Conservation (phyloP, 106 monocot species). For the Ottelia alismoides region DNA sequence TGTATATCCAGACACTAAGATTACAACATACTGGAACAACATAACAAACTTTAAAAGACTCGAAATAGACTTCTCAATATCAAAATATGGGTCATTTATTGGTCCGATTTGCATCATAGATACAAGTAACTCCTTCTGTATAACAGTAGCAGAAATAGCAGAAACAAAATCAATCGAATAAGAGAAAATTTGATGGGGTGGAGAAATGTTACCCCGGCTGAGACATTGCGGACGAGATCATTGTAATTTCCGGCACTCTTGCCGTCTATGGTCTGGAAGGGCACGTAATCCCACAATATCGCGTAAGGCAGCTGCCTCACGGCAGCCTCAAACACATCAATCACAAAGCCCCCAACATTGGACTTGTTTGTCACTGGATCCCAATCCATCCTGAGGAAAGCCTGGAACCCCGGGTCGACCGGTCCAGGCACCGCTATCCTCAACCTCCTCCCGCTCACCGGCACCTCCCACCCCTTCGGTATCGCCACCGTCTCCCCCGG, state of each 20-base stretch:
- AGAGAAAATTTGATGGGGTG: too few species aligned
- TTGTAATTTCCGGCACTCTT: neutral
- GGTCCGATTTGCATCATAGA: too few species aligned
- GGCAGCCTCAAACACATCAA: constrained; percentile 9
- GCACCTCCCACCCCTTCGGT: constrained; percentile 47
- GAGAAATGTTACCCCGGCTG: too few species aligned
- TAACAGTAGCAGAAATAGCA: too few species aligned
- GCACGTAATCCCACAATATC: neutral
- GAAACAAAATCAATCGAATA: too few species aligned
- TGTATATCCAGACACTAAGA: too few species aligned
- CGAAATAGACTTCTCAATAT: too few species aligned
- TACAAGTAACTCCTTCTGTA: too few species aligned
- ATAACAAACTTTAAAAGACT: too few species aligned
- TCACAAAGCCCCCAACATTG: constrained; percentile 15
- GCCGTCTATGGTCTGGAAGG: neutral
- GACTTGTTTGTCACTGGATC: neutral
- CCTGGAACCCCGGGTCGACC: constrained; percentile 22
- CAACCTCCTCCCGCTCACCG: constrained; percentile 19
- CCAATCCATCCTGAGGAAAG: constrained; percentile 19
- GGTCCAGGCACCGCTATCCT: constrained; percentile 29
- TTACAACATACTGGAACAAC: too few species aligned
- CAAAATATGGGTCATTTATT: too few species aligned
- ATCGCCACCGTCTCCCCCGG: constrained; percentile 11
- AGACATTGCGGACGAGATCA: constrained; percentile 4
- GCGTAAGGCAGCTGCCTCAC: constrained; percentile 2